These are phyloP conservation scores for Blastobotrys illinoisensis DNA, from an alignment of 1,139 yeast species.

Conservation along the genomic window DNA sequence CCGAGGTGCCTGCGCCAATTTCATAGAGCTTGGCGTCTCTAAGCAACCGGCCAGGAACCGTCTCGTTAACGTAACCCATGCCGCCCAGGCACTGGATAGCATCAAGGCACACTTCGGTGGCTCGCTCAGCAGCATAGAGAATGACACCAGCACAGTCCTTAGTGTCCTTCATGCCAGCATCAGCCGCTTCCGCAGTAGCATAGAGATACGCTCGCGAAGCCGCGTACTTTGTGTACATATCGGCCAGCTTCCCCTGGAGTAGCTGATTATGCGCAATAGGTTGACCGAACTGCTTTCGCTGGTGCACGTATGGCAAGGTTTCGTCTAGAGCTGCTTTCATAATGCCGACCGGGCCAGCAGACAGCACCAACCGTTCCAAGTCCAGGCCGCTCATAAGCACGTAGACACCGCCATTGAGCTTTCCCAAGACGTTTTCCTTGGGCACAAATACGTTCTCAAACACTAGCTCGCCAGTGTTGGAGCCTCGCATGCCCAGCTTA, in stretches of 20 bases:
- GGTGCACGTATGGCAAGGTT: slow-evolving; percentile 32
- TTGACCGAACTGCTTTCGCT: slow-evolving; percentile 32
- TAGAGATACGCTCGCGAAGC: slow-evolving; percentile 30
- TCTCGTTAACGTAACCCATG: slow-evolving; percentile 34
- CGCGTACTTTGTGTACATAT: slow-evolving; percentile 33
- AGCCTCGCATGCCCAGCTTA: slow-evolving; percentile 34
- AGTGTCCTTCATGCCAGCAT: slow-evolving; percentile 27
- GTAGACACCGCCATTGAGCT: slow-evolving; percentile 30
- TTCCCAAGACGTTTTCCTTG: slow-evolving; percentile 31
- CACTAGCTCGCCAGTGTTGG: slow-evolving; percentile 33
- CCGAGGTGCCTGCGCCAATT: slow-evolving; percentile 35
- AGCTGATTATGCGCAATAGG: slow-evolving; percentile 33
- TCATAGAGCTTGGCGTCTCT: slow-evolving; percentile 33
- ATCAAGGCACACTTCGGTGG: slow-evolving; percentile 32
- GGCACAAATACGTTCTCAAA: slow-evolving; percentile 33
- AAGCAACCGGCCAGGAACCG: slow-evolving; percentile 29
- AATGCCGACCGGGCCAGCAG: slow-evolving; percentile 33
- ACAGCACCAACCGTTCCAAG: slow-evolving; percentile 30
- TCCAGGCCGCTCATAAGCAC: slow-evolving; percentile 33
- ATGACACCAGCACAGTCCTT: slow-evolving; percentile 34
- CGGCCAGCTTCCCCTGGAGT: slow-evolving; percentile 33
- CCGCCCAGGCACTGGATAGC: slow-evolving; percentile 34
- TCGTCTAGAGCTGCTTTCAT: slow-evolving; percentile 34
- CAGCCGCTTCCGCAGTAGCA: slow-evolving; percentile 28
- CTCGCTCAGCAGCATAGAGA: slow-evolving; percentile 32